Evolutionary conservation across 2,329 filamentous ascomycete species (phyloP).

Genomic region (Alternaria dauci): DNA sequence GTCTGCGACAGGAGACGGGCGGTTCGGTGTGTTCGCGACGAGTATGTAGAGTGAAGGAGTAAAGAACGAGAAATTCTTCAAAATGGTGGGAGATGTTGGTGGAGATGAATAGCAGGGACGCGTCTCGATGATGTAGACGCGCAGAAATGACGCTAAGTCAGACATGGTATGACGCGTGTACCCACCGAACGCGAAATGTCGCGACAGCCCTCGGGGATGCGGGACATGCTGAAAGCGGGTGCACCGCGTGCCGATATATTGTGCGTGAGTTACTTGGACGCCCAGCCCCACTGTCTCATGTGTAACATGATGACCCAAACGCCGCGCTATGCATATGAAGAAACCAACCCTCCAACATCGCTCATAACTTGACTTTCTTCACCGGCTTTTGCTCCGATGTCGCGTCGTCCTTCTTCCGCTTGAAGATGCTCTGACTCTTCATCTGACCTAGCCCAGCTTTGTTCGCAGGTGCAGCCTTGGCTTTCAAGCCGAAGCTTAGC

Average conservation of each 20-base stretch:
- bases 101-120: slow-evolving; percentile 2
- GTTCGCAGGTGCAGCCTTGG: slow-evolving; percentile 26
- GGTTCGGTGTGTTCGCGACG: neutral
- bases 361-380: slow-evolving; percentile 48
- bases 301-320: slow-evolving; percentile 16
- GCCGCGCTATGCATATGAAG: slow-evolving; percentile 32
- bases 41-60: neutral
- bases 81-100: slow-evolving; percentile 2
- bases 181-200: neutral
- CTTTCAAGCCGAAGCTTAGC: slow-evolving; percentile 30
- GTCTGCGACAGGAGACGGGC: neutral
- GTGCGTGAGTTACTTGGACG: neutral
- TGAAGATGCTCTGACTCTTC: slow-evolving; percentile 51
- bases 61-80: neutral
- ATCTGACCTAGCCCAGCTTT: slow-evolving; percentile 43
- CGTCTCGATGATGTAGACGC: slow-evolving; percentile 21
- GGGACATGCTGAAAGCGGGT: neutral
- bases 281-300: neutral
- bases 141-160: slow-evolving; percentile 12
- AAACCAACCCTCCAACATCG: neutral
- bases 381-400: slow-evolving; percentile 35
- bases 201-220: neutral
- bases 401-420: slow-evolving; percentile 42
- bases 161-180: neutral
- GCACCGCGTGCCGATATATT: neutral